Evolutionary conservation across 2,329 filamentous ascomycete species (phyloP).

Genomic region (Epichloe coenophiala): DNA sequence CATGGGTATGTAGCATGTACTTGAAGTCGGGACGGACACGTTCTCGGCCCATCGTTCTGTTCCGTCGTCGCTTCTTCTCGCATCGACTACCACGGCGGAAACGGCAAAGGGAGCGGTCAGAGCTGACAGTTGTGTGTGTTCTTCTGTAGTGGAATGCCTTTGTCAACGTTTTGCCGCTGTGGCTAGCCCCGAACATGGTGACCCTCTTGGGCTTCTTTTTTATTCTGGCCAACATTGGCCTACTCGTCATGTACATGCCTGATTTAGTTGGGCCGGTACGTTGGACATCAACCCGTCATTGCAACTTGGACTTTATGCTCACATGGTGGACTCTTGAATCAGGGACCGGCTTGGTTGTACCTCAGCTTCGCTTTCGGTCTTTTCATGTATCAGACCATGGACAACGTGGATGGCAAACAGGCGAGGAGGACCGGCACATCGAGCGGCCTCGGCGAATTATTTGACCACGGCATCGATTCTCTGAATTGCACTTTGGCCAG

Average conservation of each 20-base stretch:
- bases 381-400: conserved; percentile 99
- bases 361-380: conserved; percentile 90
- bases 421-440: conserved; percentile 89
- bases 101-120: background rate
- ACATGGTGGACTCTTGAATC: background rate
- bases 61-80: background rate
- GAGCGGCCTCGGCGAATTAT: conserved; percentile 86
- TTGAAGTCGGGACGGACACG: background rate
- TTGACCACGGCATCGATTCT: conserved; percentile 97
- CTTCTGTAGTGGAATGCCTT: conserved; percentile 80
- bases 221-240: conserved; percentile 69
- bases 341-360: conserved; percentile 86
- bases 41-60: too few species aligned
- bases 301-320: background rate
- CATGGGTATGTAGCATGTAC: conserved; percentile 60
- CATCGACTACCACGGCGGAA: background rate
- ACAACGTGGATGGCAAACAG: conserved; percentile 98
- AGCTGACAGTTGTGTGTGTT: conserved; percentile 1
- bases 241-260: conserved; percentile 68
- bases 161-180: conserved; percentile 82
- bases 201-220: conserved; percentile 95
- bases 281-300: conserved; percentile 2
- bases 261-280: conserved; percentile 80
- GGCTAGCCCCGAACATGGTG: conserved; percentile 96
- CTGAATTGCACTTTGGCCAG: conserved; percentile 92